Percentiles rank a stretch among this genome's conserved stretches.
These are phyloP conservation scores for Hydrangea macrophylla DNA, from an alignment of 148 eudicot species.

Conservation along the genomic window DNA sequence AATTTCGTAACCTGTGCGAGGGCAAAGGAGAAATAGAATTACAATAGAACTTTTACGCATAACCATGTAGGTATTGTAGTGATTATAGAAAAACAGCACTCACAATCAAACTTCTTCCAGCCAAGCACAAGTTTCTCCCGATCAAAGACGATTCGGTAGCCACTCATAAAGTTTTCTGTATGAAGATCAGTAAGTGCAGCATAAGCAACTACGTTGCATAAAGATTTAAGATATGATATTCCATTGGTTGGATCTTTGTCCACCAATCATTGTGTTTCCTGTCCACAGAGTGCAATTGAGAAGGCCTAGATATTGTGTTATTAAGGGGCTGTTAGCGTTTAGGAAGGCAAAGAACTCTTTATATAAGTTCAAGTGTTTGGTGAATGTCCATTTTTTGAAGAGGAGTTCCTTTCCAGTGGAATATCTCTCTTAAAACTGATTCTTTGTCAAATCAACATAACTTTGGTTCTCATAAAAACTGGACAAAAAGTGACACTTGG, in stretches of 20 bases:
- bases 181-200: background rate
- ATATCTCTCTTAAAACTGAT: too few relatives aligned
- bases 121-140: constrained; percentile 73
- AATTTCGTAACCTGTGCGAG: constrained; percentile 51
- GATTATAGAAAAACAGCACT: constrained; percentile 19
- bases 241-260: background rate
- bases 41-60: background rate
- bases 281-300: background rate
- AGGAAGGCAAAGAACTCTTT: too few relatives aligned
- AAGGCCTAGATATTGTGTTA: background rate
- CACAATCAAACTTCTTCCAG: constrained; percentile 76
- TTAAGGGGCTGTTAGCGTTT: too few relatives aligned
- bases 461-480: too few relatives aligned
- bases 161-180: constrained; percentile 93
- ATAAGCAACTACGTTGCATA: constrained; percentile 1
- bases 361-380: too few relatives aligned
- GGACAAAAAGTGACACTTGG: too few relatives aligned
- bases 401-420: too few relatives aligned
- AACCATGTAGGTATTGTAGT: background rate
- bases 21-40: background rate
- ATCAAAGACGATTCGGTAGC: constrained; percentile 80
- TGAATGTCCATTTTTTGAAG: too few relatives aligned
- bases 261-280: background rate
- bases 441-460: too few relatives aligned
- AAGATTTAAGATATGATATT: background rate